Percentiles rank a stretch among this genome's conserved stretches.
These are phyloP conservation scores for Fusarium sublunatum DNA, from an alignment of 2,329 filamentous ascomycete species.

Conservation along the genomic window DNA sequence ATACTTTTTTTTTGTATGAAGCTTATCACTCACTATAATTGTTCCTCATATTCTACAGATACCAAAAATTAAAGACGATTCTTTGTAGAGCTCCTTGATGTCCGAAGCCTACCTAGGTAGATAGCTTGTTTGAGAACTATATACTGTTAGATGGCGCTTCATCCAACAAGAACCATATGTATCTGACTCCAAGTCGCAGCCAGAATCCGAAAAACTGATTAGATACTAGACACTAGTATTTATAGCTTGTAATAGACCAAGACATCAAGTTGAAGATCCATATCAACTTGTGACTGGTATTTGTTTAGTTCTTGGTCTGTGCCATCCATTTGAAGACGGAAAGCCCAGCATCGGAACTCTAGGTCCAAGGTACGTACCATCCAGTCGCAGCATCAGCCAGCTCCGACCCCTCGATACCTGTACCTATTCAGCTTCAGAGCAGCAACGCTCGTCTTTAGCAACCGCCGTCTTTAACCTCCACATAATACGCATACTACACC, in stretches of 20 bases:
- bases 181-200: too few relatives aligned
- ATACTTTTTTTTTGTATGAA: neutral
- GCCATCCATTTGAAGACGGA: too few relatives aligned
- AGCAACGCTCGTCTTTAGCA: conserved; percentile 4
- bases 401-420: conserved; percentile 29
- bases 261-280: neutral
- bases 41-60: neutral
- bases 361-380: conserved; percentile 21
- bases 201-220: neutral
- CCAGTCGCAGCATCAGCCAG: conserved; percentile 18
- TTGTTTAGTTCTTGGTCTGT: conserved; percentile 4
- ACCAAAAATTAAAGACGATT: neutral
- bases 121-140: too few relatives aligned
- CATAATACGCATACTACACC: neutral
- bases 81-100: neutral
- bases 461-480: neutral
- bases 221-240: neutral
- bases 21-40: conserved; percentile 14
- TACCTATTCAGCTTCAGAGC: conserved; percentile 7
- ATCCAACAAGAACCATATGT: too few relatives aligned
- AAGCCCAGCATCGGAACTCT: neutral
- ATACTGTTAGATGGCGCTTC: too few relatives aligned
- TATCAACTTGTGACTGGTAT: conserved; percentile 8
- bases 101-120: too few relatives aligned
- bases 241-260: neutral